A percentile compares a stretch with the other conserved stretches of the same genome.
Conservation (phyloP, 139 green algal genomes). For the Trebouxia sp. region DNA sequence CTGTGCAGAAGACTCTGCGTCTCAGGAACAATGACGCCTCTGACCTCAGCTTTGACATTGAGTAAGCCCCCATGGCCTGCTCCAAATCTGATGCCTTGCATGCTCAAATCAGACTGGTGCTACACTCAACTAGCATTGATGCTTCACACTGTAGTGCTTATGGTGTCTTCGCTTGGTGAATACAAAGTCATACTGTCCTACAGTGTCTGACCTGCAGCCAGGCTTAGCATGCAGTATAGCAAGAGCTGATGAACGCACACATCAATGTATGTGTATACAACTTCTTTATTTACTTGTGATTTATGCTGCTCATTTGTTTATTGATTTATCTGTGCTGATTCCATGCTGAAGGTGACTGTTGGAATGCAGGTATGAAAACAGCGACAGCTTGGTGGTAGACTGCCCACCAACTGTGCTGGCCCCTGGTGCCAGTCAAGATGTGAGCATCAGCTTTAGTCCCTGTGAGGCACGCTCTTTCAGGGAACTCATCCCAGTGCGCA, state of each 20-base stretch:
- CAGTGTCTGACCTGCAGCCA: too few species aligned
- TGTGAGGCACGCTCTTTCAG: slow-evolving; percentile 34
- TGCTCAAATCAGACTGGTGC: too few species aligned
- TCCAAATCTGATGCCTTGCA: neutral
- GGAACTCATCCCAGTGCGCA: slow-evolving; percentile 57
- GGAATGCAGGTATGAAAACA: slow-evolving; percentile 55
- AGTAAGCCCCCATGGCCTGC: neutral
- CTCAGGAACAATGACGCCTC: slow-evolving; percentile 71
- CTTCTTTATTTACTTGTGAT: too few species aligned
- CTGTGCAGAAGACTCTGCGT: slow-evolving; percentile 39
- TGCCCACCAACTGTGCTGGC: slow-evolving; percentile 52
- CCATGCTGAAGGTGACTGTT: neutral
- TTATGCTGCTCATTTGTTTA: too few species aligned
- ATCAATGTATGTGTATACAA: too few species aligned
- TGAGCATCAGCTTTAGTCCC: slow-evolving; percentile 65
- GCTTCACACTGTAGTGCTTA: too few species aligned
- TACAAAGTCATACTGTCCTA: too few species aligned
- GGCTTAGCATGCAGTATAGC: too few species aligned
- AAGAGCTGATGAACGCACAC: too few species aligned
- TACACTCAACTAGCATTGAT: too few species aligned
- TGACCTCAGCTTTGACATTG: slow-evolving; percentile 58
- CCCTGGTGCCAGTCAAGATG: slow-evolving; percentile 55
- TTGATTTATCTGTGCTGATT: neutral
- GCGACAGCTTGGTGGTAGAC: slow-evolving; percentile 44
- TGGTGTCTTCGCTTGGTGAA: too few species aligned